Base-by-base conservation (phyloP, 2,329 filamentous ascomycete genomes). In the Tolypocladium paradoxum region DNA sequence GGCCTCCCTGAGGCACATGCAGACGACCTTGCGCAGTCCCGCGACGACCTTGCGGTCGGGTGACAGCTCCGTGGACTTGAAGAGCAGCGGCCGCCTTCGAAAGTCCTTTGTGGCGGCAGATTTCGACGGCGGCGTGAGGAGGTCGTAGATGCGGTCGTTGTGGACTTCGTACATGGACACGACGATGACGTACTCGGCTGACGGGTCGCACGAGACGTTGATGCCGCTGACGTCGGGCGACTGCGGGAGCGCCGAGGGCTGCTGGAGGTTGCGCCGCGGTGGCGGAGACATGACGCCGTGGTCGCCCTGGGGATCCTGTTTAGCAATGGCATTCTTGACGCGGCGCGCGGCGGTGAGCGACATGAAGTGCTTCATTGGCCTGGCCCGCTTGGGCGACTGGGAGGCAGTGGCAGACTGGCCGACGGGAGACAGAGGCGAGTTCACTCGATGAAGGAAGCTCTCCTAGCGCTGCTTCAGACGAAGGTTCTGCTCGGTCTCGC, bases 161-260 rank as follows among this genome's bases (percentile, higher is more conserved):
- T 99, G 96, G 1, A 99, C 92, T 68, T 99, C 93, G 69, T 97
- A 97, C 91, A 99, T 99, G 52, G 90, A 96, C 24, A 99, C 78
- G 12, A 99, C 75, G 52, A 99, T 83, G 5, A 87, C 86, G 61
- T 96, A 96, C 60, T 96, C 89, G 52, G 85, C 82, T 22, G 79
- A 79, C 48, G 83, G 75, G 43, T 71, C 68, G 58, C 67, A 71
- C 0, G 82, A 76, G 0, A 95, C 76, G 5, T 78, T 73, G 45
- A 95, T 74, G 50, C 84, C 76, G 68, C 83, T 82, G 51, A 96
- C 82, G 57, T 90, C 84, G 9, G 92, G 92, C 6, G 77, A 73
- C 54, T 86, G 82, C 1, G 91, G 88, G 6, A 93, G 74, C 2
- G 77, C 75, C n/a, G 84, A 86, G 1, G 87, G 81, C 57, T 85